Base-by-base conservation (phyloP, 2,329 filamentous ascomycete genomes). In the Mycosphaerella sp. region DNA sequence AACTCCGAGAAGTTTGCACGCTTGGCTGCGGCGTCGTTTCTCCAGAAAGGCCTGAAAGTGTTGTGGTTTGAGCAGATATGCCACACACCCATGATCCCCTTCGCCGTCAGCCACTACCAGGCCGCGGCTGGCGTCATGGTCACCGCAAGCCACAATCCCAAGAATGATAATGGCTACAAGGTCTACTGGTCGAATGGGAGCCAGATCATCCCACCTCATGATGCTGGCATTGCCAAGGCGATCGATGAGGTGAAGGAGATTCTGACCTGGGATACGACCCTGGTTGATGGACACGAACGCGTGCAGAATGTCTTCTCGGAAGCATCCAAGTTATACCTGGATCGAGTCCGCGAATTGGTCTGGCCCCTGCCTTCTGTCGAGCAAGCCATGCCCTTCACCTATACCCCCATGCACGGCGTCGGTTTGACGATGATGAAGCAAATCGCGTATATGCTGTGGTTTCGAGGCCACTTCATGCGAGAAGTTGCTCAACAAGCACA, bases 151-250 rank as follows among this genome's bases (percentile, higher is more conserved):
- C 81, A 84, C 67, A 85, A 85, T 60, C 81, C 82, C 11, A 78
- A 80, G 44, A 73, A 78, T 60, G 81, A 85, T 64, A 85, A 85
- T 64, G 82, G 82, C 17, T 85, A 85, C 70, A 85, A 85, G 69
- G 82, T 85, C 7, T 85, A 85, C 69, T 83, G 80, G 73, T 73
- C 72, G 12, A 84, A 84, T 63, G 82, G 81, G 2, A 82, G 80
- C 62, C 82, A 85, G 65, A 85, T 85, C 59, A 83, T 84, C 50
- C 76, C 80, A 8, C 82, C 82, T 3, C 77, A 80, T 57, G 82
- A 85, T 59, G 70, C 64, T 17, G 77, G 79, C 31, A 85, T 85
- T 52, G 78, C 80, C 4, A 69, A 70, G 36, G 75, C 77, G 2
- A 85, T 85, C 47, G 68, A 75, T 38, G 65, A 75, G 36, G 82